phyloP scores from a whole-genome alignment of 768 basidiomycete species.

The Boletus rex-veris region DNA sequence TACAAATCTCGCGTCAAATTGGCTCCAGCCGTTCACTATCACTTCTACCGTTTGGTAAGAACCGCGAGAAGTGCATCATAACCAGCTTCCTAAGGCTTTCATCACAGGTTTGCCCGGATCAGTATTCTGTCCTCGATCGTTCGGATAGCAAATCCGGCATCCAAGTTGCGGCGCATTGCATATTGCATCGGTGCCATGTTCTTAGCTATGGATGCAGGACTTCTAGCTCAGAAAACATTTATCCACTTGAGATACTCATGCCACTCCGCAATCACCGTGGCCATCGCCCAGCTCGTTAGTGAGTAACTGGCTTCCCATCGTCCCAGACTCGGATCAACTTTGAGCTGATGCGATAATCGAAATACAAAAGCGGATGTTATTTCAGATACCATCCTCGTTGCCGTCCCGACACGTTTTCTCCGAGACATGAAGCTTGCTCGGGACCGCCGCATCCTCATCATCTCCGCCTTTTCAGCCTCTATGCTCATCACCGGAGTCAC shows the following conservation, averaged over 20 bases:
- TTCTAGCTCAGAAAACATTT: slow-evolving; percentile 18
- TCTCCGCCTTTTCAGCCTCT: slow-evolving; percentile 21
- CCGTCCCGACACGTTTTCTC: slow-evolving; percentile 11
- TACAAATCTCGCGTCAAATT: background rate
- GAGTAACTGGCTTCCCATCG: background rate
- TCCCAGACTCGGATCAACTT: background rate
- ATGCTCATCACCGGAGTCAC: slow-evolving; percentile 21
- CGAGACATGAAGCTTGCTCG: slow-evolving; percentile 14
- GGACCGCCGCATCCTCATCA: slow-evolving; percentile 19
- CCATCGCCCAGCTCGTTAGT: slow-evolving; percentile 25
- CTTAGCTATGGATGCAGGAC: slow-evolving; percentile 10
- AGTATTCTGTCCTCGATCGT: slow-evolving; percentile 29
- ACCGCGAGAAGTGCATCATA: no score
- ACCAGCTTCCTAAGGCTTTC: background rate
- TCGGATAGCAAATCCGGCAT: slow-evolving; percentile 17
- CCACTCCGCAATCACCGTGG: background rate
- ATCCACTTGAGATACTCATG: slow-evolving; percentile 8
- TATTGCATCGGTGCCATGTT: slow-evolving; percentile 20
- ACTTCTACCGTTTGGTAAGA: slow-evolving; percentile 24
- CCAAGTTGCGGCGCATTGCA: slow-evolving; percentile 9
- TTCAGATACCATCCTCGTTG: slow-evolving; percentile 24
- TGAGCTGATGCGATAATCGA: background rate
- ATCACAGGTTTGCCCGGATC: slow-evolving; percentile 23
- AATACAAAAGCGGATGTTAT: slow-evolving; percentile 20
- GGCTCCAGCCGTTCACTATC: slow-evolving; percentile 19